Base-by-base conservation (phyloP, 1,284 basidiomycete species). In the Moesziomyces sp. region DNA sequence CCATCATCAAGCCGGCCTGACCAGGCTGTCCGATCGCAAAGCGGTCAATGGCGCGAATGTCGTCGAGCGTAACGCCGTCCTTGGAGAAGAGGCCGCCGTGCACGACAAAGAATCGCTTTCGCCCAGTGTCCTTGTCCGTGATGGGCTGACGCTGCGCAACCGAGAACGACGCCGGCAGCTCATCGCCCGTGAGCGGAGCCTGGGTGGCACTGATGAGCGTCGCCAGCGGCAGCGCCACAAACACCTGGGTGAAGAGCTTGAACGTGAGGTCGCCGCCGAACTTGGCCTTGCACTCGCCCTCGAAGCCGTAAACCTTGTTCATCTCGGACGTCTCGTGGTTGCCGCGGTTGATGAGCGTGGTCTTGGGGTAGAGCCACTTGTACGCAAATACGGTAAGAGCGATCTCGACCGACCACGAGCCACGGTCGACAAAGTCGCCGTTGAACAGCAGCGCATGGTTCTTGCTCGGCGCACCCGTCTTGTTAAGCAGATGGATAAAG, bases 381-480 rank as follows among this genome's bases (percentile, higher is more conserved):
- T 92, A 97, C 6, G 95, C 93, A 82, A 99, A 93, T 3, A 95
- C 90, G 10, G 92, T 92, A 66, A 99, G 86, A 57, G 95, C 94
- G 60, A 98, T 95, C 86, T 99, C 97, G 63, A 97, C 92, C 11
- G 93, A 93, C 95, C 95, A 97, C 35, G 92, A 94, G 16, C 96
- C 97, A 66, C 97, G 90, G 85, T 99, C 97, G 44, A 99, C 97
- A 72, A 77, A 76, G 66, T 76, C 72, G 51, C 82, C 82, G 59
- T 83, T 83, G 77, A 83, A 83, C 24, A 83, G 75, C 24, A 83
- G 53, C 6, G 80, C 81, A 51, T 84, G 82, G 13, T 46, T 71
- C 10, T 74, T 62, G 33, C 70, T 76, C 3, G 83, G 83, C 38
- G 55, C 54, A 23, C 93, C 93, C 0, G 96, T 97, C 76, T 97